A percentile compares a stretch with the other conserved stretches of the same genome.
phyloP scores from a whole-genome alignment of 2,329 filamentous ascomycete genomes.

The Huntiella moniliformis region DNA sequence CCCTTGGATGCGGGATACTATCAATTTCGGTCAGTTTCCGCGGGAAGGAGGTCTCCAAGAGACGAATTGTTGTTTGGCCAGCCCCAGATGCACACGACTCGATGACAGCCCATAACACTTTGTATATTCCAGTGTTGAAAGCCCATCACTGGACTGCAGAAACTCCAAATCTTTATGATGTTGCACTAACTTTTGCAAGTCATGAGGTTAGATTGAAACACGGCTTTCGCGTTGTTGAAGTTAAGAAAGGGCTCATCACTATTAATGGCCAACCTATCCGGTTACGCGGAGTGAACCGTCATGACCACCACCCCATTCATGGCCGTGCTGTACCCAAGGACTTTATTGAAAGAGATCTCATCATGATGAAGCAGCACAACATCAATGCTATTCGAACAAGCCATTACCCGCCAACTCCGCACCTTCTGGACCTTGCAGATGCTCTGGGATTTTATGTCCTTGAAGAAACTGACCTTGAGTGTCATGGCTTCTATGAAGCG shows the following conservation, averaged over 20 bases:
- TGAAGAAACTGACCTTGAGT: slow-evolving; percentile 36
- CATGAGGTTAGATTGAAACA: slow-evolving; percentile 26
- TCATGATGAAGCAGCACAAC: slow-evolving; percentile 49
- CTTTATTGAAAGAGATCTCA: slow-evolving; percentile 40
- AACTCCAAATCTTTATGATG: slow-evolving; percentile 40
- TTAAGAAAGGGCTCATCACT: slow-evolving; percentile 40
- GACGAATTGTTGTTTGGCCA: no score
- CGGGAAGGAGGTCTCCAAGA: neutral
- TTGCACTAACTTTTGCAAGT: slow-evolving; percentile 16
- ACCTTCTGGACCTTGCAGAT: slow-evolving; percentile 42
- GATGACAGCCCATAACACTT: neutral
- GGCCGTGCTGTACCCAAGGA: slow-evolving; percentile 43
- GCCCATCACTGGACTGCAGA: slow-evolving; percentile 53
- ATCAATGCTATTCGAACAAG: slow-evolving; percentile 52
- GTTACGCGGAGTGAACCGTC: slow-evolving; percentile 49
- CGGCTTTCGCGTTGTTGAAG: slow-evolving; percentile 44
- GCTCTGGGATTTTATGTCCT: slow-evolving; percentile 46
- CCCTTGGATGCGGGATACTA: slow-evolving; percentile 15
- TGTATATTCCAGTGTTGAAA: slow-evolving; percentile 20
- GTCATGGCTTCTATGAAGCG: slow-evolving; percentile 29
- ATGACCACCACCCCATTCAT: slow-evolving; percentile 47
- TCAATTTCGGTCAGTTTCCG: neutral
- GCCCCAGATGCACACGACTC: no score
- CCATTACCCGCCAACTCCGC: slow-evolving; percentile 44
- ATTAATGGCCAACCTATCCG: slow-evolving; percentile 48